Base-by-base conservation (phyloP, 164 flowering plant species). In the Vitis amurensis region DNA sequence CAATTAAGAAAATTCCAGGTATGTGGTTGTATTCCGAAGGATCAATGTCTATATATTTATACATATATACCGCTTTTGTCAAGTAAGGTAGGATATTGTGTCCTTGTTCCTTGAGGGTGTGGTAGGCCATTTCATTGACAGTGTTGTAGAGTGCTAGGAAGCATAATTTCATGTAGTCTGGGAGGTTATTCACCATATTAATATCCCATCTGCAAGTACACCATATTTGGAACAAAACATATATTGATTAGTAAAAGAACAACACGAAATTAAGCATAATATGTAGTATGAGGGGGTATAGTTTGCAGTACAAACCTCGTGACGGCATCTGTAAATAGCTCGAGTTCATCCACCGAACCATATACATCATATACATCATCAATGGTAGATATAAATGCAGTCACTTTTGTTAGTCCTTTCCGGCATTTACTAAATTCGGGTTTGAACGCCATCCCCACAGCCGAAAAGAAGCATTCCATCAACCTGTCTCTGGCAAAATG, bases 341-440 rank as follows among this genome's bases (percentile, higher is more conserved):
- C 77, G 2, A 86, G 64, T 64, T 86, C 87, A 37, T 82, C 81
- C 59, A 75, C 37, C 11, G 73, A 70, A 9, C 83, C 89, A 73
- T 77, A 82, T 56, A 82, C 76, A 73, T 86, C 89, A 55, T 78
- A 83, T 2, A 83, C 59, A 65, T 83, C 84, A 72, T 84, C 89
- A 3, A 86, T 67, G 49, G 66, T 60, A 11, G 86, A 69, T 10
- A 84, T 63, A 0, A 86, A 44, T 1, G 70, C 2, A 4, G 52
- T 4, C 9, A 71, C 73, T 71, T 83, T 83, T 4, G 83, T 71
- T 9, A 80, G 9, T 11, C 12, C 73, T 72, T 59, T 65, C 3
- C 87, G 77, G 11, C 72, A 73, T 3, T 47, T 7, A 1, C 79
- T 64, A 49, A 48, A 53, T 60, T 78, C 74, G 49, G 85, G 89